These are phyloP conservation scores for Septoria linicola DNA, from an alignment of 2,329 filamentous ascomycete genomes.

Conservation along the genomic window DNA sequence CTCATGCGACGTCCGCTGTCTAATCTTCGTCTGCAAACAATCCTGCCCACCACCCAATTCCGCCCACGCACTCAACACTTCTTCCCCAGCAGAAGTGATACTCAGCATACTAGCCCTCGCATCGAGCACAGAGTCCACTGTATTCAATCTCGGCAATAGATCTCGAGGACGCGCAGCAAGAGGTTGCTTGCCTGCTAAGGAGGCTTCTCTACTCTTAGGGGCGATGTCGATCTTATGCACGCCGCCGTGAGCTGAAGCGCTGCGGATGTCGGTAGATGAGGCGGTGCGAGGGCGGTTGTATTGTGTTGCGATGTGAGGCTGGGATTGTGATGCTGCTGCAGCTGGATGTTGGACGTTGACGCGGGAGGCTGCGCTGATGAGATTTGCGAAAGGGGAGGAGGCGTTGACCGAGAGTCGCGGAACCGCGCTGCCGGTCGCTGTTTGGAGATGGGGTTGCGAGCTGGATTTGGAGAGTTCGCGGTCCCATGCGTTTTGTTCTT, in stretches of 20 bases:
- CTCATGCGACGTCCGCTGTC: neutral
- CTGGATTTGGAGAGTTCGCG: neutral
- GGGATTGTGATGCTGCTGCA: neutral
- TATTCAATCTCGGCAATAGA: slow-evolving; percentile 16
- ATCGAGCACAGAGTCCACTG: slow-evolving; percentile 17
- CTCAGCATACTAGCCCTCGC: slow-evolving; percentile 27
- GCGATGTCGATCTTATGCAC: slow-evolving; percentile 14
- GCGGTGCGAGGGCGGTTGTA: slow-evolving; percentile 1
- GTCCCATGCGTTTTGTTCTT: neutral
- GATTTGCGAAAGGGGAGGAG: slow-evolving; percentile 15
- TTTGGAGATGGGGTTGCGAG: neutral
- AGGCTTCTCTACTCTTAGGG: neutral
- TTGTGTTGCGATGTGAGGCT: neutral
- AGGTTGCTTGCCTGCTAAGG: slow-evolving; percentile 7
- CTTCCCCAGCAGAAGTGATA: slow-evolving; percentile 45
- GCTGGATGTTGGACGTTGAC: neutral
- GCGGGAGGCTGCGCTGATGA: slow-evolving; percentile 15
- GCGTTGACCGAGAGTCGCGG: neutral
- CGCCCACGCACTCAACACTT: slow-evolving; percentile 50
- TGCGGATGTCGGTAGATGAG: neutral
- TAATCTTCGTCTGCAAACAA: slow-evolving; percentile 15
- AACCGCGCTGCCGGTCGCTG: neutral
- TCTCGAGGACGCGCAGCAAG: neutral
- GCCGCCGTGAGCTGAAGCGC: slow-evolving; percentile 1
- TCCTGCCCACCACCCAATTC: slow-evolving; percentile 42